A percentile compares a stretch with the other conserved stretches of the same genome.
These are phyloP conservation scores for Endoconidiophora polonica DNA, from an alignment of 2,329 filamentous ascomycete species.

Conservation along the genomic window DNA sequence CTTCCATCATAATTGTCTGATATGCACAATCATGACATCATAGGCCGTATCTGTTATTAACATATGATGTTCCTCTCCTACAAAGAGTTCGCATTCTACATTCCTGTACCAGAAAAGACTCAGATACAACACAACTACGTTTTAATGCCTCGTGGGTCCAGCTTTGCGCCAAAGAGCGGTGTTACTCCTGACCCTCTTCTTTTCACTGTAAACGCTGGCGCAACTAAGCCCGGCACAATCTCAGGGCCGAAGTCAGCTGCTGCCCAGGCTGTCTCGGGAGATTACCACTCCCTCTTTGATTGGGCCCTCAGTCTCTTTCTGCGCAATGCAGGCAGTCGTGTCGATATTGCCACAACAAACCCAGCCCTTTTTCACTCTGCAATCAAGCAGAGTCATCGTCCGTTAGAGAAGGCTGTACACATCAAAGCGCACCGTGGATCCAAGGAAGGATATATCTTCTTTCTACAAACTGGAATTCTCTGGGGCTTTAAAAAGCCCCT, in stretches of 20 bases:
- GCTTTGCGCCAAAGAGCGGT: slow-evolving; percentile 32
- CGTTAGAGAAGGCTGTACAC: slow-evolving; percentile 46
- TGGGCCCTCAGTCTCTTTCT: slow-evolving; percentile 41
- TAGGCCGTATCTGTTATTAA: not conserved
- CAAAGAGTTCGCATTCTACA: slow-evolving; percentile 43
- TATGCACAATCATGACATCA: not conserved
- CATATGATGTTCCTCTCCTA: not conserved
- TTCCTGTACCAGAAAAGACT: slow-evolving; percentile 48
- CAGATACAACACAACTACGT: slow-evolving; percentile 51
- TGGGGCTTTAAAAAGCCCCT: slow-evolving; percentile 58
- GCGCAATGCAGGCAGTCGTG: slow-evolving; percentile 29
- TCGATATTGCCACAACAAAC: slow-evolving; percentile 35
- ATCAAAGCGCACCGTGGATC: slow-evolving; percentile 49
- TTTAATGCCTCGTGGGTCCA: slow-evolving; percentile 39
- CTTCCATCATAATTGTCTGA: not conserved
- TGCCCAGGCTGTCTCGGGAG: slow-evolving; percentile 39
- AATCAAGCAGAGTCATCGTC: slow-evolving; percentile 39
- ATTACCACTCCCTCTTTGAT: slow-evolving; percentile 40
- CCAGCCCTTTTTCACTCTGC: slow-evolving; percentile 40
- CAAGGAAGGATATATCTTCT: slow-evolving; percentile 53
- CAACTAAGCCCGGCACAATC: slow-evolving; percentile 44
- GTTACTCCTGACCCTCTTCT: slow-evolving; percentile 40
- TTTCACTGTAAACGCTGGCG: slow-evolving; percentile 42
- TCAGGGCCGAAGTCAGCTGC: slow-evolving; percentile 31
- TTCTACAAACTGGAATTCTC: slow-evolving; percentile 47